A percentile compares a stretch with the other conserved stretches of the same genome.
These are phyloP conservation scores for Suhomyces bokatorum DNA, from an alignment of 1,139 yeast species.

Conservation along the genomic window DNA sequence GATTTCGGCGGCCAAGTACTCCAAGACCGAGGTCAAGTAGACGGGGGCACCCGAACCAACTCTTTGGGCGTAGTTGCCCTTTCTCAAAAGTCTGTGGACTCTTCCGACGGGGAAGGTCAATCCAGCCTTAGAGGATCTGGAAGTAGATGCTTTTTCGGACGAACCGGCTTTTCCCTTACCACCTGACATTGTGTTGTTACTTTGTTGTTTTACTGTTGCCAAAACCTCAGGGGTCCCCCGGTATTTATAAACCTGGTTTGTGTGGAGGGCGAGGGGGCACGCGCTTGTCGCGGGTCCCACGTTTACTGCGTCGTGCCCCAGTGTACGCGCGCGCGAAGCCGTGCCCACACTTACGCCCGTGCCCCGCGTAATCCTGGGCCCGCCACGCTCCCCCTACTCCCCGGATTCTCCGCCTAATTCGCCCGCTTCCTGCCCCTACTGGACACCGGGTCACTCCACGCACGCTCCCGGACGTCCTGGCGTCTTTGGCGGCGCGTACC, in stretches of 20 bases:
- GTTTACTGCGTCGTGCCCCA: conserved; percentile 9
- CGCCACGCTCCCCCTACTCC: conserved; percentile 4
- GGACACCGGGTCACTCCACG: neutral
- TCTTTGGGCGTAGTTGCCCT: conserved; percentile 58
- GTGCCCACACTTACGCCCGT: conserved; percentile 6
- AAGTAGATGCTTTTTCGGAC: conserved; percentile 53
- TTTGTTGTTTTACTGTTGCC: conserved; percentile 10
- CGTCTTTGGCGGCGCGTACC: conserved; percentile 2
- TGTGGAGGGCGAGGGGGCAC: conserved; percentile 1
- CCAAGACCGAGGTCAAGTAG: conserved; percentile 53
- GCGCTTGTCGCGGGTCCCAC: neutral
- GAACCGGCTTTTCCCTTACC: conserved; percentile 58
- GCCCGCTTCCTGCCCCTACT: neutral
- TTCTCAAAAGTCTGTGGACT: conserved; percentile 56
- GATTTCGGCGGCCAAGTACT: conserved; percentile 55
- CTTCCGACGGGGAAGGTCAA: conserved; percentile 58
- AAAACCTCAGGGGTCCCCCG: conserved; percentile 4
- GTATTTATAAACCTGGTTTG: conserved; percentile 7
- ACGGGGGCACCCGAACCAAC: conserved; percentile 59
- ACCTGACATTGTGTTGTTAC: conserved; percentile 43
- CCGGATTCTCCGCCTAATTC: neutral
- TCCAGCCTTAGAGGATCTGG: conserved; percentile 56
- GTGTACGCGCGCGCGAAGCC: conserved; percentile 8
- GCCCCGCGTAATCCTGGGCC: conserved; percentile 9
- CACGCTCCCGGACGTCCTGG: conserved; percentile 7